Conservation (phyloP, 2,329 filamentous ascomycete genomes). For the Trichoderma sp. region DNA sequence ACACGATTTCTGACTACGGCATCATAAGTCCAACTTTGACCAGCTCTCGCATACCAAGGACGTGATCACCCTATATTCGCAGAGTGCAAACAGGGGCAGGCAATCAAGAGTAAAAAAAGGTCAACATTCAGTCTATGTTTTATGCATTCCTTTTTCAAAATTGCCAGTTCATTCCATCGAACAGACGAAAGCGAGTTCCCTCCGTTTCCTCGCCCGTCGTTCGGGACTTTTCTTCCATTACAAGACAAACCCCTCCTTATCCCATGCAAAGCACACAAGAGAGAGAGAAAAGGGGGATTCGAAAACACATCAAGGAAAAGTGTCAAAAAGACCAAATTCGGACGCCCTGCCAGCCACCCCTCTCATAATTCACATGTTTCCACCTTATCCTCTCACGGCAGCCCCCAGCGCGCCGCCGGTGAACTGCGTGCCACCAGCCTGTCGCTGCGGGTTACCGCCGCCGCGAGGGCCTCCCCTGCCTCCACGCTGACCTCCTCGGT, state of each 20-base stretch:
- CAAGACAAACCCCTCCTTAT: constrained; percentile 38
- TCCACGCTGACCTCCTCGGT: constrained; percentile 62
- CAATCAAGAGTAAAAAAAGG: not conserved
- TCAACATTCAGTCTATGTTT: constrained; percentile 23
- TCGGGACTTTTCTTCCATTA: constrained; percentile 31
- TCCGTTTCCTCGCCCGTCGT: constrained; percentile 38
- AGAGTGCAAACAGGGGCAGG: not conserved
- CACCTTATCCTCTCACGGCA: constrained; percentile 60
- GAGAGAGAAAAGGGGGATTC: constrained; percentile 19
- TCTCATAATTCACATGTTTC: constrained; percentile 20
- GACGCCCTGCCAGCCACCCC: constrained; percentile 30
- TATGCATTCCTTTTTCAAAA: constrained; percentile 29
- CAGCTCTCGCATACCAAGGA: too few species aligned
- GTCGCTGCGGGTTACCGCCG: constrained; percentile 63
- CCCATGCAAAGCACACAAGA: constrained; percentile 38
- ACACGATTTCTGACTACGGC: too few species aligned
- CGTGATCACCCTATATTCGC: too few species aligned
- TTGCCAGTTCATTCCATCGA: constrained; percentile 38
- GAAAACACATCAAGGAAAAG: constrained; percentile 22
- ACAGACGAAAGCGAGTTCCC: constrained; percentile 41
- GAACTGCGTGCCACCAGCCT: constrained; percentile 75
- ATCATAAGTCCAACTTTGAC: too few species aligned
- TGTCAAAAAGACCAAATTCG: constrained; percentile 24
- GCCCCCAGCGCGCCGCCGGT: constrained; percentile 78
- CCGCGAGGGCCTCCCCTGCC: constrained; percentile 63